Conservation (phyloP, 2,329 filamentous ascomycete genomes). For the Alternaria metachromatica region DNA sequence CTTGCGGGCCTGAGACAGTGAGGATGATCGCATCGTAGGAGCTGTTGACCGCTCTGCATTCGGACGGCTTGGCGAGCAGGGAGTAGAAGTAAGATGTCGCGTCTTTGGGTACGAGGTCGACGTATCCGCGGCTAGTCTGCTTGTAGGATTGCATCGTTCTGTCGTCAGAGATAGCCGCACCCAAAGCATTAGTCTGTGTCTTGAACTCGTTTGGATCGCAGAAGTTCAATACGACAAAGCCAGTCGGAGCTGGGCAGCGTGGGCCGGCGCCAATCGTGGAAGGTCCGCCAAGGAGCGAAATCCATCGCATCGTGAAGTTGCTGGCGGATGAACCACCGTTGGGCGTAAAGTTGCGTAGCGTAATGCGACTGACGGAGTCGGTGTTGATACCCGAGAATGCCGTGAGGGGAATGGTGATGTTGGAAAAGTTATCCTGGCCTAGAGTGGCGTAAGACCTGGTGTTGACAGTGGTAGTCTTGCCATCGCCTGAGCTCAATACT, state of each 20-base stretch:
- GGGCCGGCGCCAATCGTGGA: neutral
- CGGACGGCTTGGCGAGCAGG: neutral
- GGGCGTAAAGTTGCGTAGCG: conserved; percentile 10
- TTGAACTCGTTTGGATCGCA: conserved; percentile 7
- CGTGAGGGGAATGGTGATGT: conserved; percentile 11
- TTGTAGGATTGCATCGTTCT: conserved; percentile 9
- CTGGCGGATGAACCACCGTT: conserved; percentile 5
- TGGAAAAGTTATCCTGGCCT: conserved; percentile 7
- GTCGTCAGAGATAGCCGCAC: conserved; percentile 6
- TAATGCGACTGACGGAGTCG: conserved; percentile 6
- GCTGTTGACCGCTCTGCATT: conserved; percentile 7
- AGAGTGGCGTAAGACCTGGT: conserved; percentile 7
- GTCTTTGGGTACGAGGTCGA: conserved; percentile 9
- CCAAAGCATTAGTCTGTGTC: conserved; percentile 8
- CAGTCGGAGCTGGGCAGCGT: conserved; percentile 4
- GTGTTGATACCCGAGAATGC: conserved; percentile 7
- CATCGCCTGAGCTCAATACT: neutral
- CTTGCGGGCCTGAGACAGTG: conserved; percentile 5
- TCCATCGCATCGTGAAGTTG: conserved; percentile 10
- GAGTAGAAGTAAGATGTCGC: conserved; percentile 3
- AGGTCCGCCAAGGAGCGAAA: conserved; percentile 8
- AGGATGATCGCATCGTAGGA: conserved; percentile 9
- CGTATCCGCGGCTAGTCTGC: neutral
- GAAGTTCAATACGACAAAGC: conserved; percentile 11
- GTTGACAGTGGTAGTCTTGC: conserved; percentile 1